phyloP scores from a whole-genome alignment of 257 asterid genomes.

The Nicotiana sylvestris region DNA sequence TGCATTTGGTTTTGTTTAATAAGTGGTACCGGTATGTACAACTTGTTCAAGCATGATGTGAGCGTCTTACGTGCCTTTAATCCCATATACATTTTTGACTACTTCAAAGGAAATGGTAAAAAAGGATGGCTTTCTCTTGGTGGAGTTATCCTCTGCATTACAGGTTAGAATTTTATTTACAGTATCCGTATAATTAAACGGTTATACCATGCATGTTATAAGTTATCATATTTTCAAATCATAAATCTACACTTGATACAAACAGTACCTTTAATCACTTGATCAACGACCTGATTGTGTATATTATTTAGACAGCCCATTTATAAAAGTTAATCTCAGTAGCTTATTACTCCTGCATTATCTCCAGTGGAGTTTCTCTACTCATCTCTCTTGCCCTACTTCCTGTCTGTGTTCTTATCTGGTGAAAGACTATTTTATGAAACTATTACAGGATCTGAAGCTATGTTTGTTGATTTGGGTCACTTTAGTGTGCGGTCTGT shows the following conservation, averaged over 20 bases:
- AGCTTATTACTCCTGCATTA: too few species aligned
- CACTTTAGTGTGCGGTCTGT: constrained; percentile 54
- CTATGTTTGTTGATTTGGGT: constrained; percentile 80
- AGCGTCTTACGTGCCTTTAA: constrained; percentile 40
- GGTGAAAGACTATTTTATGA: too few species aligned
- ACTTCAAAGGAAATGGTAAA: constrained; percentile 40
- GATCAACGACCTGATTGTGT: too few species aligned
- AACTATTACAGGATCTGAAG: constrained; percentile 51
- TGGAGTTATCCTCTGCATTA: constrained; percentile 44
- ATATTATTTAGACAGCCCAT: too few species aligned
- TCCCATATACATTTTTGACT: constrained; percentile 39
- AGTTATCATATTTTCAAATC: too few species aligned
- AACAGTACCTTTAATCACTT: too few species aligned
- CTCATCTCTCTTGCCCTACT: too few species aligned
- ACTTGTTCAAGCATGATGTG: constrained; percentile 48
- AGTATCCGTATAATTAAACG: background rate
- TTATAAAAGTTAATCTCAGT: too few species aligned
- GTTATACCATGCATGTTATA: too few species aligned
- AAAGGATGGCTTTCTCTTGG: constrained; percentile 69
- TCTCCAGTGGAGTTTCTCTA: too few species aligned
- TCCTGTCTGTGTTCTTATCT: too few species aligned
- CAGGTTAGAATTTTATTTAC: constrained; percentile 29
- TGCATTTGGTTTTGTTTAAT: constrained; percentile 45
- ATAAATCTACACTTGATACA: too few species aligned
- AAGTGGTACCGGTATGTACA: constrained; percentile 43